Evolutionary conservation across 805 yeast species (phyloP), one percentile per base, ranked within the genome.

Genomic region (Kazachstania martiniae): DNA sequence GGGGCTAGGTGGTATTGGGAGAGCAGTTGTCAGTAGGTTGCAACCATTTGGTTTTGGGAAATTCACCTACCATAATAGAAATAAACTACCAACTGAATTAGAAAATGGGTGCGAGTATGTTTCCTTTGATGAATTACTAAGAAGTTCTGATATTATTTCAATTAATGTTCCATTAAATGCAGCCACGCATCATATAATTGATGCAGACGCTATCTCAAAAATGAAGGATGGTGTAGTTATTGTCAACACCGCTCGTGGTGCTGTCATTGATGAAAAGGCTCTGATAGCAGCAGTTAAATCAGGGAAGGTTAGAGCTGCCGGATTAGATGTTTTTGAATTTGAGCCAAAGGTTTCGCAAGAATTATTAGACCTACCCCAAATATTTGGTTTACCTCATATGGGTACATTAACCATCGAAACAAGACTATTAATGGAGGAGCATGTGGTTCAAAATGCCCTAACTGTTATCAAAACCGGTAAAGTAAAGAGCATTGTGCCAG

Each of bases 1-100:
- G 32, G 95, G 95, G 12, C 68, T 85, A 72, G 95, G 95, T 21
- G 94, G 94, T 22, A 84, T 85, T 58, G 95, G 95, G 29, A 72
- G 86, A 37, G 81, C 83, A 19, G 74, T 85, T 32, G 67, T 84
- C 33, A 72, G 74, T 42, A 69, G 89, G 44, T 65, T 82, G 40
- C 58, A 60, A 42, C 87, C 89, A 7, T 84, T 85, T 56, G 94
- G 91, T 3, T 82, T 84, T 56, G 60, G 56, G 21, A 74, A 72
- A 46, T 71, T 80, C 41, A 56, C 78, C 24, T 85, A 85, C 58
- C 69, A 84, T 58, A 85, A 83, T 62, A 70, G 94, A 44, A 58
- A 56, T 31, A 61, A 65, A 50, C 61, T 85, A 40, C 34, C 66
- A 5, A 59, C 72, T 1, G 87, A 77, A 15, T 58, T 77, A 37